Evolutionary conservation across 495 filamentous ascomycete species (phyloP), one percentile per base, ranked within the genome.

Genomic region (Neurospora pannonica): DNA sequence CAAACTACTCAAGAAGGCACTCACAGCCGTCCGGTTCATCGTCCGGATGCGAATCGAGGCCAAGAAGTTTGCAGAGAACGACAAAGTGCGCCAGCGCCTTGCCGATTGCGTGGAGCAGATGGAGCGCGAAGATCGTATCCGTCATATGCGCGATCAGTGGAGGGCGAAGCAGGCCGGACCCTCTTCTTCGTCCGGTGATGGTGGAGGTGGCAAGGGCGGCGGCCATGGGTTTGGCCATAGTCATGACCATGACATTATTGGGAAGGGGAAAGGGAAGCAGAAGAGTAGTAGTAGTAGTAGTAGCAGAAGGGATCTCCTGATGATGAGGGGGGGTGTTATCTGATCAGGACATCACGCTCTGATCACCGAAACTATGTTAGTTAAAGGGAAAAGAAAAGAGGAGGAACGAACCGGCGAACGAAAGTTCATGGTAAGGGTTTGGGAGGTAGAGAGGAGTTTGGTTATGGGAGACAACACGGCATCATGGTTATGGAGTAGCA

Each of bases 31-130:
- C 17, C 78, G 84, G 8, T 84, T 84, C 60, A 75, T 86, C 24
- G 84, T 81, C 1, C 81, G 84, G 62, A 82, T 84, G 82, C 80
- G 78, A 72, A 79, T 85, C 38, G 76, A 79, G 71, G 84, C 85
- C 11, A 75, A 74, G 34, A 74, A 78, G n/a, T 86, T 83, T 84
- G 77, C 74, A 43, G 74, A 82, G 70, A 79, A 84, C 60, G 84
- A 86, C 71, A 78, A 76, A 48, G 76, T 81, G 39, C 77, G 84
- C 38, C 77, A 78, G 74, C 76, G 78, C 73, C 79, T 87, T 75
- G 80, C 77, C 19, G 80, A 79, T 17, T 80, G 79, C n/a, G 77
- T 78, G 74, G 82, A 85, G 67, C 79, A 81, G 71, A 81, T 82
- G 77, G 76, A 82, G 70, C 73, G 77, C 71, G 79, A 81, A 71